These are phyloP conservation scores for Aphanomyces stellatus DNA, from an alignment of 352 stramenopile genomes.

Conservation along the genomic window DNA sequence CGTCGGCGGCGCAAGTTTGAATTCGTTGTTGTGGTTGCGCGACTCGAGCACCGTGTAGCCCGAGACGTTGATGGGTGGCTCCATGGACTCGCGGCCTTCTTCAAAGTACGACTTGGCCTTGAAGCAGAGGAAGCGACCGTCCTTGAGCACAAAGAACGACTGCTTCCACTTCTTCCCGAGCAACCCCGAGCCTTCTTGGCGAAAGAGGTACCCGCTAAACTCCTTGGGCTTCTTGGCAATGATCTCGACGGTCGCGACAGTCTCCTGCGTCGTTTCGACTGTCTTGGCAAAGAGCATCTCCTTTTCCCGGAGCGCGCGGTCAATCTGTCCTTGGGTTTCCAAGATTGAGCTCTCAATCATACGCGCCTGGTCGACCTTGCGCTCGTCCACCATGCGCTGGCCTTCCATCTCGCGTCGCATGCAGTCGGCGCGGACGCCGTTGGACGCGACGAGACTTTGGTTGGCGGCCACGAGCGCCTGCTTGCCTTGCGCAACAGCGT, in stretches of 20 bases:
- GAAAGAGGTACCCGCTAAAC: conserved; percentile 11
- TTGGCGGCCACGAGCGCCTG: neutral
- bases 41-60: conserved; percentile 14
- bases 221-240: conserved; percentile 18
- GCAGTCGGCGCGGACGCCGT: neutral
- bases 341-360: conserved; percentile 11
- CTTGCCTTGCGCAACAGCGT: neutral
- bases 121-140: conserved; percentile 13
- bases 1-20: conserved; percentile 11
- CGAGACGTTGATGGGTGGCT: conserved; percentile 6
- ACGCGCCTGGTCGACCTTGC: conserved; percentile 1
- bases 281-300: conserved; percentile 13
- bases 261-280: conserved; percentile 14
- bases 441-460: neutral
- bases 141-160: conserved; percentile 19
- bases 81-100: conserved; percentile 14
- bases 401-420: neutral
- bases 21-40: conserved; percentile 9
- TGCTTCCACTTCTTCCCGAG: conserved; percentile 15
- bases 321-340: conserved; percentile 6
- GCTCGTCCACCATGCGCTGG: neutral
- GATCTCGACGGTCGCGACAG: conserved; percentile 15
- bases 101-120: conserved; percentile 17
- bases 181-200: neutral
- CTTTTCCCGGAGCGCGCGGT: conserved; percentile 8